Conservation (phyloP, 2,329 filamentous ascomycete genomes). For the Sarocladium brachiariae region DNA sequence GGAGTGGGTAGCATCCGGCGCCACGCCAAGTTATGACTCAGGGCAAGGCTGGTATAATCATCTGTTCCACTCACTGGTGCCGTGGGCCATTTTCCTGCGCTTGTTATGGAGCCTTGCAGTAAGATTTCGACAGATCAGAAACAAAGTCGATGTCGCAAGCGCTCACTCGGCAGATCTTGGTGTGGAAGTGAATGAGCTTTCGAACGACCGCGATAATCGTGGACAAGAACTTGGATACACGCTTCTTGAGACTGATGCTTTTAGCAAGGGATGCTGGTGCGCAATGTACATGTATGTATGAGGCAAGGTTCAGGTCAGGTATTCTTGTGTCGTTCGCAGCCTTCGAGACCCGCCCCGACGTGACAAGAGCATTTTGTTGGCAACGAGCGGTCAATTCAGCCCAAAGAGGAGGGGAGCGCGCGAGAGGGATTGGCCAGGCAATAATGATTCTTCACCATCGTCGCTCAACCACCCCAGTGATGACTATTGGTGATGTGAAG, state of each 20-base stretch:
- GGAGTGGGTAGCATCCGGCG: background rate
- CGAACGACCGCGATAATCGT: no score
- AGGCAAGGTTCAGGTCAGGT: background rate
- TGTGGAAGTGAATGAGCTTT: no score
- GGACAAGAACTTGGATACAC: background rate
- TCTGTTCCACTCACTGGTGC: background rate
- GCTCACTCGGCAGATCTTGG: background rate
- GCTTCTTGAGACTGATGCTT: background rate
- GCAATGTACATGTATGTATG: background rate
- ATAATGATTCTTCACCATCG: no score
- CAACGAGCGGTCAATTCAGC: no score
- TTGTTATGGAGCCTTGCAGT: background rate
- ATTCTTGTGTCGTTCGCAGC: background rate
- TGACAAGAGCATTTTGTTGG: background rate
- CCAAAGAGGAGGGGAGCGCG: no score
- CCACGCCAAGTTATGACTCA: conserved; percentile 6
- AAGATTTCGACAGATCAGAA: no score
- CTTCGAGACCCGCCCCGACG: conserved; percentile 4
- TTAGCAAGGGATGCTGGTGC: background rate
- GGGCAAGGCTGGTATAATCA: background rate
- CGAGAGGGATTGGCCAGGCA: no score
- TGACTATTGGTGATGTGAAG: no score
- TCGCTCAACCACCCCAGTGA: no score
- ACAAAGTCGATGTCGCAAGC: no score
- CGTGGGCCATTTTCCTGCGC: background rate